Evolutionary conservation across 768 basidiomycete species (phyloP).

Genomic region (Chalciporus piperatus): DNA sequence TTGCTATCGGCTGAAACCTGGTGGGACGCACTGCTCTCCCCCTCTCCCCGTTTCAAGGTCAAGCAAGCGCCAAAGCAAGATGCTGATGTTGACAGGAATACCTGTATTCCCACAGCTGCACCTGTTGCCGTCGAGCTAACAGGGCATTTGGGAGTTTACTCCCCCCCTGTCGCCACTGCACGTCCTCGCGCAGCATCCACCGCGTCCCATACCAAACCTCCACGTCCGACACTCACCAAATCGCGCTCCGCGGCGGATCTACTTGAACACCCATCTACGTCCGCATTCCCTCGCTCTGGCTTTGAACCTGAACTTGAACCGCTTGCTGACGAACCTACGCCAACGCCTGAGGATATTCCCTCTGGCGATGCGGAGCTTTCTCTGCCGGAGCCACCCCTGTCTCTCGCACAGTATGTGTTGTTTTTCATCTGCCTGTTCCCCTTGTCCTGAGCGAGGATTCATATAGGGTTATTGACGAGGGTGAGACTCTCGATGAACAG

Average conservation of each 20-base stretch:
- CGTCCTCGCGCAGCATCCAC: conserved; percentile 25
- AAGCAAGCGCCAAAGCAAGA: conserved; percentile 32
- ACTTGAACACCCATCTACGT: conserved; percentile 3
- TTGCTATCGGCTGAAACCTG: conserved; percentile 77
- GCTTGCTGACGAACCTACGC: conserved; percentile 12
- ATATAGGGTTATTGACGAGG: conserved; percentile 65
- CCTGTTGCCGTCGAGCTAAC: conserved; percentile 31
- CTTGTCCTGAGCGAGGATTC: background rate
- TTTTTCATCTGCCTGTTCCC: background rate
- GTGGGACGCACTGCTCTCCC: conserved; percentile 79
- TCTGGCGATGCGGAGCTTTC: conserved; percentile 49
- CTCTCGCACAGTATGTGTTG: conserved; percentile 43
- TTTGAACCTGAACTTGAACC: conserved; percentile 22
- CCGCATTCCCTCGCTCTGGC: background rate
- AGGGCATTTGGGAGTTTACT: conserved; percentile 1
- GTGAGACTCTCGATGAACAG: conserved; percentile 56
- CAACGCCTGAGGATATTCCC: background rate
- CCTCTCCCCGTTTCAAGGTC: conserved; percentile 66
- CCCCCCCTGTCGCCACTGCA: conserved; percentile 3
- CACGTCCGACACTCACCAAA: conserved; percentile 7
- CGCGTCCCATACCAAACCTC: background rate
- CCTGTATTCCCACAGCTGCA: conserved; percentile 50
- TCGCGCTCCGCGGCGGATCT: conserved; percentile 26
- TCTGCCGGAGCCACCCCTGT: conserved; percentile 56
- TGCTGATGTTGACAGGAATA: conserved; percentile 25